phyloP scores from a whole-genome alignment of 306 rosid genomes.

The Delonix regia region DNA sequence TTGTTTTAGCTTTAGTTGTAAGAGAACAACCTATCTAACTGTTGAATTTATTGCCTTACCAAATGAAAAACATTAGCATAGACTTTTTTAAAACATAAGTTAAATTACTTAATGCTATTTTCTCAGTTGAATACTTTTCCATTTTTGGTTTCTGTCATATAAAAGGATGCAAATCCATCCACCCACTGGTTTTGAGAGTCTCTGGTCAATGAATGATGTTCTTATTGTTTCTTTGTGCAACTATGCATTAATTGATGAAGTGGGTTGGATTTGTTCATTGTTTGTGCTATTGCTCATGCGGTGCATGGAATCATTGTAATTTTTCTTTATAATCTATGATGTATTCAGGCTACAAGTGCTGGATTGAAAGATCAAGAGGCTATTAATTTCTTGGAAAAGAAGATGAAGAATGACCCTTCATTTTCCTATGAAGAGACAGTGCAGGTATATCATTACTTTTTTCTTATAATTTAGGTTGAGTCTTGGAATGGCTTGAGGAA shows the following conservation, averaged over 20 bases:
- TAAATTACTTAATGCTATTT: neutral
- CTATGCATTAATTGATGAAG: neutral
- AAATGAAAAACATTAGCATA: neutral
- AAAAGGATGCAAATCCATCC: neutral
- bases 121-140: neutral
- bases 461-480: neutral
- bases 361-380: constrained; percentile 99
- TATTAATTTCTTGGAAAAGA: constrained; percentile 98
- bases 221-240: neutral
- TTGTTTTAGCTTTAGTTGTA: neutral
- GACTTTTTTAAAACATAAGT: neutral
- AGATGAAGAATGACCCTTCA: constrained; percentile 96
- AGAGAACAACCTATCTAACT: constrained; percentile 1
- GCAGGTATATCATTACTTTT: constrained; percentile 59
- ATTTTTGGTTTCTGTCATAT: neutral
- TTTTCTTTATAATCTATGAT: constrained; percentile 33
- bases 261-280: constrained; percentile 2
- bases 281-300: neutral
- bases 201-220: neutral
- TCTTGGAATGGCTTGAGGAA: neutral
- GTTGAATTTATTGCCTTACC: neutral
- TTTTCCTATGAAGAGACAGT: constrained; percentile 93
- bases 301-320: constrained; percentile 4
- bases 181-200: constrained; percentile 10
- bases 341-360: constrained; percentile 92